A percentile compares a stretch with the other conserved stretches of the same genome.
These are phyloP conservation scores for Parsonsia alboflavescens DNA, from an alignment of 257 asterid species.

Conservation along the genomic window DNA sequence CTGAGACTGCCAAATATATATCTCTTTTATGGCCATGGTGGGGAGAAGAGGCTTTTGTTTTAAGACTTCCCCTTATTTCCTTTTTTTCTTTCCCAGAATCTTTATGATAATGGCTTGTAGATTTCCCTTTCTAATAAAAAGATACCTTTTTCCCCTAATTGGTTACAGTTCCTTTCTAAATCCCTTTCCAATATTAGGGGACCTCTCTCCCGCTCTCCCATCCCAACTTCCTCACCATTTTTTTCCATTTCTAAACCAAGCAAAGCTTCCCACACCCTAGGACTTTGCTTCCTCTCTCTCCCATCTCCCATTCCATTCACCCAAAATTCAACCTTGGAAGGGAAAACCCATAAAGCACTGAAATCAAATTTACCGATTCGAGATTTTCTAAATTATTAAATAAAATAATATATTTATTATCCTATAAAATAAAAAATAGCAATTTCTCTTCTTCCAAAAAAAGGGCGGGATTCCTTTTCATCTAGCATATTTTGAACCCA, in stretches of 20 bases:
- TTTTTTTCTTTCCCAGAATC: neutral
- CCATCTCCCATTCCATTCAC: neutral
- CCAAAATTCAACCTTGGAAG: too few species aligned
- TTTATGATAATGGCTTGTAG: neutral
- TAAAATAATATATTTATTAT: too few species aligned
- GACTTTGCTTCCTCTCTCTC: neutral
- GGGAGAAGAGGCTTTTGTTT: neutral
- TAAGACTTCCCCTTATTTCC: too few species aligned
- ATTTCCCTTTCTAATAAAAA: constrained; percentile 8
- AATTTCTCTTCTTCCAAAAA: too few species aligned
- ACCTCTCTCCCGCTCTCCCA: neutral
- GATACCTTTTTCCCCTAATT: constrained; percentile 5
- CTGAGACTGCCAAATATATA: constrained; percentile 2
- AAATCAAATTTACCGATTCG: too few species aligned
- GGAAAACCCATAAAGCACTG: too few species aligned
- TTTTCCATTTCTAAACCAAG: constrained; percentile 1
- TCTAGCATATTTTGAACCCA: too few species aligned
- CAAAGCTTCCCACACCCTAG: constrained; percentile 14
- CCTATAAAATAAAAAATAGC: too few species aligned
- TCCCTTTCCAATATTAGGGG: neutral
- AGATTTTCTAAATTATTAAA: too few species aligned
- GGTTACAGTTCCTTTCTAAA: neutral
- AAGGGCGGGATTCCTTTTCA: too few species aligned
- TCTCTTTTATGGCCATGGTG: neutral
- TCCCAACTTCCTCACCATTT: neutral